Evolutionary conservation across 2,329 filamentous ascomycete species (phyloP), one percentile per base, ranked within the genome.

Genomic region (Fusarium annulatum): DNA sequence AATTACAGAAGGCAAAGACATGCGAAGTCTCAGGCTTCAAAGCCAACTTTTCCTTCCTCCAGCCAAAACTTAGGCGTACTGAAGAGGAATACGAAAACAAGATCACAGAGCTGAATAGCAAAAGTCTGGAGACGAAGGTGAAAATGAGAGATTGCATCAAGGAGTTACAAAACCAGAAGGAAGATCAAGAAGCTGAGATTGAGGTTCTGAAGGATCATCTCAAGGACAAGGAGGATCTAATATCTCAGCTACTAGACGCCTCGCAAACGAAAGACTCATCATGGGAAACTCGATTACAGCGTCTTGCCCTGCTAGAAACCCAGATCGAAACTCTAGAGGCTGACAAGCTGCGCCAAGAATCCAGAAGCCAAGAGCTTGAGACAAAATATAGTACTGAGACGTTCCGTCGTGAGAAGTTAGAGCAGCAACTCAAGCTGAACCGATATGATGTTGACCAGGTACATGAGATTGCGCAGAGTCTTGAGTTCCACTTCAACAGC

Each of bases 41-140:
- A 12, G 30, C 16, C 16, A 52, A 52, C 11, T 52, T 52, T 34
- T 26, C 48, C 0, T 36, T 52, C n/a, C 30, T 34, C 8, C 30
- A 52, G 30, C 26, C 30, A 4, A 52, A 34, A 0, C 11, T 34
- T 1, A 2, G 2, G 11, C 11, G 4, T 0, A 11, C 4, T 2
- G 48, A 52, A 15, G 16, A 19, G 4, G 23, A 53, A 10, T 28
- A 15, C 19, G 16, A 39, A n/a, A 23, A n/a, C 1, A 21, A 9
- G 9, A 28, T 53, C 14, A 1, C 3, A n/a, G 23, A 53, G 23
- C 23, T 53, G 1, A 28, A 16, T 5, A 11, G 0, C 34, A 28
- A n/a, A 9, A 16, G 9, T 12, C 2, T 28, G 23, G 2, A 7
- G 23, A 19, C 28, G 19, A 11, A 38, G 9, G 5, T 21, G 3